Evolutionary conservation across 2,329 filamentous ascomycete species (phyloP).

Genomic region (Aspergillus vadensis): DNA sequence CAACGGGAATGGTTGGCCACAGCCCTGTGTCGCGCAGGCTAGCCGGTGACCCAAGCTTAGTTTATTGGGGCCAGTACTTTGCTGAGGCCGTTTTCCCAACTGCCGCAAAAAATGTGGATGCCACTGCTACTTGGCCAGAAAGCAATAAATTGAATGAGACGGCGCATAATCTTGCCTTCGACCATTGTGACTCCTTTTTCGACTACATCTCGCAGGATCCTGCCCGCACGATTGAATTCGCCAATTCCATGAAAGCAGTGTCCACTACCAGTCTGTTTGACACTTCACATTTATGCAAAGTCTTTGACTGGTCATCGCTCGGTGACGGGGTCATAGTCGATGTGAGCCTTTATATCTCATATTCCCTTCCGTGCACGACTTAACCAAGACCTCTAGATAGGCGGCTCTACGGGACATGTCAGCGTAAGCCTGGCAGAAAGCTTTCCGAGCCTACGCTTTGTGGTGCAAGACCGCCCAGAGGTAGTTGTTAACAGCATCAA

Average conservation of each 20-base stretch:
- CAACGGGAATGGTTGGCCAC: constrained; percentile 54
- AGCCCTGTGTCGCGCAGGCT: constrained; percentile 57
- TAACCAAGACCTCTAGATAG: constrained; percentile 29
- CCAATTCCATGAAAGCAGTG: constrained; percentile 57
- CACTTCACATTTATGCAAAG: constrained; percentile 54
- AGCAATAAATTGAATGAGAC: constrained; percentile 24
- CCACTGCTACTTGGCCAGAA: constrained; percentile 24
- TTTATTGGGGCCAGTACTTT: constrained; percentile 59
- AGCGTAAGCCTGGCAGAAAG: constrained; percentile 56
- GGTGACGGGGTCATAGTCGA: constrained; percentile 57
- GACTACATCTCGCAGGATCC: constrained; percentile 28
- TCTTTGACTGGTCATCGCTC: constrained; percentile 56
- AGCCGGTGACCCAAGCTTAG: constrained; percentile 15
- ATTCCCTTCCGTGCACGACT: neutral
- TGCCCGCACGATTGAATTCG: constrained; percentile 53
- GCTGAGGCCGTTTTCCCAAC: constrained; percentile 18
- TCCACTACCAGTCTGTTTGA: constrained; percentile 59
- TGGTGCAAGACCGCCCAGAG: constrained; percentile 54
- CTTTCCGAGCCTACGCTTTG: constrained; percentile 55
- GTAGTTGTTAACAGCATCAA: constrained; percentile 19
- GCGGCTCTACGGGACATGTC: constrained; percentile 62
- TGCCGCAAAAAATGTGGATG: constrained; percentile 22
- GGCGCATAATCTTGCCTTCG: constrained; percentile 32
- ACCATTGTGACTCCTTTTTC: constrained; percentile 36
- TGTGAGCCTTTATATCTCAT: neutral